Evolutionary conservation across 371 early-diverging fungal species (phyloP).

Genomic region (Nematocida minor): DNA sequence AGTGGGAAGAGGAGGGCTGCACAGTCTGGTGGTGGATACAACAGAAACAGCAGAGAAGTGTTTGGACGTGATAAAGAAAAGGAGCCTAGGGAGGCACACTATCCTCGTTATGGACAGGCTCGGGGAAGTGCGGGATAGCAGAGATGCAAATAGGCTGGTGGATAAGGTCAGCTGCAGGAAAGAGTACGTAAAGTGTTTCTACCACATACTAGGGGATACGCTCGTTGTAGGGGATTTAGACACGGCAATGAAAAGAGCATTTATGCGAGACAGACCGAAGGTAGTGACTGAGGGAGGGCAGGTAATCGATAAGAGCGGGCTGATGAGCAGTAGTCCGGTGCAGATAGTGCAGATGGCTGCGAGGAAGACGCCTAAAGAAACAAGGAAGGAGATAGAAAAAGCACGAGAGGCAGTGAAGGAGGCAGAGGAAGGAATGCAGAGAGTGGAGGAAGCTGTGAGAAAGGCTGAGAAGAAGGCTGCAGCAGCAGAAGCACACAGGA

Average conservation of each 20-base stretch:
- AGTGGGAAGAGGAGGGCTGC: slow-evolving; percentile 73
- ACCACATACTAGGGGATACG: slow-evolving; percentile 79
- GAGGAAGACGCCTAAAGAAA: slow-evolving; percentile 66
- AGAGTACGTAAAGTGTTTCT: slow-evolving; percentile 76
- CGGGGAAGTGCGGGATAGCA: slow-evolving; percentile 61
- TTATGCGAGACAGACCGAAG: slow-evolving; percentile 70
- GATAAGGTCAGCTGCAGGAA: slow-evolving; percentile 76
- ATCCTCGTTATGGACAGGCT: slow-evolving; percentile 75
- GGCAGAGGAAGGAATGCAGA: slow-evolving; percentile 1
- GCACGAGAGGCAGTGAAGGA: slow-evolving; percentile 51
- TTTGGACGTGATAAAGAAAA: slow-evolving; percentile 76
- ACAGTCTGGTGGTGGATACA: slow-evolving; percentile 86
- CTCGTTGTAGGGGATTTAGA: slow-evolving; percentile 77
- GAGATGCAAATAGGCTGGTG: slow-evolving; percentile 69
- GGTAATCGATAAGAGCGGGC: slow-evolving; percentile 85
- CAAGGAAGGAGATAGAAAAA: slow-evolving; percentile 67
- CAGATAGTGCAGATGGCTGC: slow-evolving; percentile 29
- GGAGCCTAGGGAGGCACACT: slow-evolving; percentile 78
- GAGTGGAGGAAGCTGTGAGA: slow-evolving; percentile 8
- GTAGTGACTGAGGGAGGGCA: slow-evolving; percentile 92
- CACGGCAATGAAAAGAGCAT: slow-evolving; percentile 86
- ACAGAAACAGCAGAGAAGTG: slow-evolving; percentile 82
- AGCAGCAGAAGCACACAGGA: neutral
- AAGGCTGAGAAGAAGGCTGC: neutral
- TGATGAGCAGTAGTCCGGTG: slow-evolving; percentile 69